phyloP scores from a whole-genome alignment of 2,329 filamentous ascomycete genomes.

The Laburnicola sp. region DNA sequence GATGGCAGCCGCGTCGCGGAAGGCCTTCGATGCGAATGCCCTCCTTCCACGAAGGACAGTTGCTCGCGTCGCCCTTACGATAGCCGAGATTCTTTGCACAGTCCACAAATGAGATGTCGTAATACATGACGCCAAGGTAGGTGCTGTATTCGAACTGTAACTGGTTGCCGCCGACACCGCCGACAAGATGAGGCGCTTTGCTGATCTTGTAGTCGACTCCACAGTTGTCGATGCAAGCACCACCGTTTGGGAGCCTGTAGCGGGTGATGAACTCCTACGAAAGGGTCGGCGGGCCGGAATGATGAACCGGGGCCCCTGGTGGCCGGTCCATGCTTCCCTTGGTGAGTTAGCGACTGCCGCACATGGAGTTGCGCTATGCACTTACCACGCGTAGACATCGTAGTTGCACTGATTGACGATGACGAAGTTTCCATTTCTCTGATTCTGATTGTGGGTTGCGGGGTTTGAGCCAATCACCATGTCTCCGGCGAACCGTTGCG shows the following conservation, averaged over 20 bases:
- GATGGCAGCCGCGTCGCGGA: neutral
- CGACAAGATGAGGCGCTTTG: neutral
- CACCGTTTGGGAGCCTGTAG: neutral
- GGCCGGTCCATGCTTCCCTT: neutral
- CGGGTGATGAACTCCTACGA: neutral
- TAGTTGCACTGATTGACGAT: constrained; percentile 14
- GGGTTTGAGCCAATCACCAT: neutral
- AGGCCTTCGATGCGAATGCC: constrained; percentile 8
- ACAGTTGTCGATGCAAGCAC: constrained; percentile 7
- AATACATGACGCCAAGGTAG: constrained; percentile 6
- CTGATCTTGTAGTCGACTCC: constrained; percentile 18
- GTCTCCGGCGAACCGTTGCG: neutral
- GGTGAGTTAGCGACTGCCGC: neutral
- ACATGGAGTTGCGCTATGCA: neutral
- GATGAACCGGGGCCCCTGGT: neutral
- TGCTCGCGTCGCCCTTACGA: constrained; percentile 4
- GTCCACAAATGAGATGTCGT: constrained; percentile 19
- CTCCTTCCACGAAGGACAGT: constrained; percentile 10
- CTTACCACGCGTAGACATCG: constrained; percentile 14
- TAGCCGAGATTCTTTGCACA: constrained; percentile 7
- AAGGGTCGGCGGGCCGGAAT: neutral
- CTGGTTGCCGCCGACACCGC: constrained; percentile 7
- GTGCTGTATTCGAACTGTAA: constrained; percentile 15
- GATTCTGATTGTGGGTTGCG: neutral
- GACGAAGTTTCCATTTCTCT: constrained; percentile 6